Evolutionary conservation across 2,329 filamentous ascomycete genomes (phyloP).

Genomic region (Colletotrichum filicis): DNA sequence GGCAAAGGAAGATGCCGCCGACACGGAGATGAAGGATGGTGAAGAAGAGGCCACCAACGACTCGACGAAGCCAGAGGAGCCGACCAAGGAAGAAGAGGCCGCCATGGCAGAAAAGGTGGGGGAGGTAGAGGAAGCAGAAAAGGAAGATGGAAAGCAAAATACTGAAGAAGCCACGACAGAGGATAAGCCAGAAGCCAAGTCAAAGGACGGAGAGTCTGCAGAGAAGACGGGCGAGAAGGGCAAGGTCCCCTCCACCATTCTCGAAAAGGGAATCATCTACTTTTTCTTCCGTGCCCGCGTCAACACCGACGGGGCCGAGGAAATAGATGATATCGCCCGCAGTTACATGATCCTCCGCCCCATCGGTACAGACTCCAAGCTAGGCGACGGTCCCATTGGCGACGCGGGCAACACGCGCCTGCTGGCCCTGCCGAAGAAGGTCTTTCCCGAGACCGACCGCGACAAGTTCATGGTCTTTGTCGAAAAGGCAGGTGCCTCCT

Average conservation of each 20-base stretch:
- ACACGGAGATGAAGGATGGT: slow-evolving; percentile 26
- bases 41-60: neutral
- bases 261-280: slow-evolving; percentile 91
- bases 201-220: neutral
- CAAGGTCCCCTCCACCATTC: slow-evolving; percentile 58
- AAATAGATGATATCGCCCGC: slow-evolving; percentile 78
- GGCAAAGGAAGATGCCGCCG: neutral
- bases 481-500: slow-evolving; percentile 75
- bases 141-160: neutral
- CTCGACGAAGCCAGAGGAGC: neutral
- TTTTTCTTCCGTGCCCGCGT: slow-evolving; percentile 89
- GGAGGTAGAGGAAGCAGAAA: neutral
- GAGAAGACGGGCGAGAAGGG: slow-evolving; percentile 26
- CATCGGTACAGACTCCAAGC: slow-evolving; percentile 73
- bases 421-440: slow-evolving; percentile 86
- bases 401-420: slow-evolving; percentile 74
- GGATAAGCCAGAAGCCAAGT: neutral
- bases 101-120: slow-evolving; percentile 1
- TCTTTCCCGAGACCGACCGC: slow-evolving; percentile 73
- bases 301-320: slow-evolving; percentile 74
- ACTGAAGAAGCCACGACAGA: neutral
- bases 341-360: slow-evolving; percentile 85
- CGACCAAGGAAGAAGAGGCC: slow-evolving; percentile 8
- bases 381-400: slow-evolving; percentile 62
- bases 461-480: slow-evolving; percentile 87